Conservation (phyloP, 805 yeast species). For the Sungouiozyma ichnusensis region DNA sequence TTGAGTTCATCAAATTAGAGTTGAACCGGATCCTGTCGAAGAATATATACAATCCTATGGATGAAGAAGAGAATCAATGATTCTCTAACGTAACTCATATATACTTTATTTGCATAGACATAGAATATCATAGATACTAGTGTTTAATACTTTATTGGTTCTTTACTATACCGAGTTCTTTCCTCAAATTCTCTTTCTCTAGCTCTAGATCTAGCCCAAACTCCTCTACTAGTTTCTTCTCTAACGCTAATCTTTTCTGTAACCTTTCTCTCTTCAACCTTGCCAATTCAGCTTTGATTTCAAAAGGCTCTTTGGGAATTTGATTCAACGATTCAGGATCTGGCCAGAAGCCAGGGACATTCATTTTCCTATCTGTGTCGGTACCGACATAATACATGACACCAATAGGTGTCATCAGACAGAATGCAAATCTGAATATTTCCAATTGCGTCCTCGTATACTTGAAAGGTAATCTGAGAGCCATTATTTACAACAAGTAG, state of each 20-base stretch:
- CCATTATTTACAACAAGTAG: too few species aligned
- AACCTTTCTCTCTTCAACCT: constrained; percentile 68
- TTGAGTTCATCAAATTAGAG: constrained; percentile 66
- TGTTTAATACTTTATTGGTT: background rate
- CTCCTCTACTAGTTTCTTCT: constrained; percentile 52
- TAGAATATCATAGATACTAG: background rate
- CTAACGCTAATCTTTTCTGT: constrained; percentile 64
- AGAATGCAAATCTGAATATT: constrained; percentile 62
- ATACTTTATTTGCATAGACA: background rate
- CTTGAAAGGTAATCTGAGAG: constrained; percentile 20
- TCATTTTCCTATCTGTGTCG: constrained; percentile 79
- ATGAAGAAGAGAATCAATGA: constrained; percentile 45
- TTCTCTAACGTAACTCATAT: background rate
- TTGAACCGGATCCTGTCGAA: constrained; percentile 65
- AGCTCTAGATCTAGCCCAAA: constrained; percentile 53
- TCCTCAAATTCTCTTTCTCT: constrained; percentile 24
- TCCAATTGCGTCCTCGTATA: constrained; percentile 43
- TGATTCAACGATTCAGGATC: constrained; percentile 86
- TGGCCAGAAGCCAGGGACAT: constrained; percentile 94
- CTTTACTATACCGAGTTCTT: constrained; percentile 3
- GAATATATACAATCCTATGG: constrained; percentile 77
- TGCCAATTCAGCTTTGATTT: constrained; percentile 83
- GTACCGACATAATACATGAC: constrained; percentile 91
- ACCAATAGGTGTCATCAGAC: constrained; percentile 75
- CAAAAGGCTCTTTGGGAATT: constrained; percentile 87